A percentile compares a stretch with the other conserved stretches of the same genome.
phyloP scores from a whole-genome alignment of 352 stramenopile genomes.

The Pythium monospermum region DNA sequence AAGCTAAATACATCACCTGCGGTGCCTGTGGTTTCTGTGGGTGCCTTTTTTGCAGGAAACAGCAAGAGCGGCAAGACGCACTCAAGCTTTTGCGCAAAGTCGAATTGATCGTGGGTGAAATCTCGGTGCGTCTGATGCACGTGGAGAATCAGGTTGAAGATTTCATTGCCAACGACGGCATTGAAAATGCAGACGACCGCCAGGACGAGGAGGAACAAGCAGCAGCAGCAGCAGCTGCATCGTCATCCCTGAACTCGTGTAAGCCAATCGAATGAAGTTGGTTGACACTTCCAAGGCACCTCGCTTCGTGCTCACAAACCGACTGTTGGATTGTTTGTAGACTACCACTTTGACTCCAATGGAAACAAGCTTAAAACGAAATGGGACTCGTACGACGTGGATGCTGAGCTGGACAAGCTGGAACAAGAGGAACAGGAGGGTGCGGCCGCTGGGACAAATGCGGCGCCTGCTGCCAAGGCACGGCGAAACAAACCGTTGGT shows the following conservation, averaged over 20 bases:
- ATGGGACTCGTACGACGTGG: constrained; percentile 78
- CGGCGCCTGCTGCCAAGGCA: constrained; percentile 5
- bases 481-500: constrained; percentile 5
- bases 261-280: constrained; percentile 7
- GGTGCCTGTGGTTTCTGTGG: no score
- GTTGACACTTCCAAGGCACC: neutral
- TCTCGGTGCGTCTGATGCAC: constrained; percentile 58
- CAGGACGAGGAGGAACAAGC: constrained; percentile 16
- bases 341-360: constrained; percentile 83
- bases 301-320: neutral
- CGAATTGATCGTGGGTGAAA: constrained; percentile 61
- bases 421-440: constrained; percentile 40
- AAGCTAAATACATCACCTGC: no score
- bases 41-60: constrained; percentile 29
- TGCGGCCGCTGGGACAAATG: neutral
- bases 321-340: constrained; percentile 19
- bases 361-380: constrained; percentile 87
- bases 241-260: constrained; percentile 71
- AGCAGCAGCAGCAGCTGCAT: constrained; percentile 14
- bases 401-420: constrained; percentile 65
- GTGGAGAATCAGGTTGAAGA: constrained; percentile 66
- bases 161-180: constrained; percentile 39
- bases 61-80: constrained; percentile 34
- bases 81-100: constrained; percentile 71
- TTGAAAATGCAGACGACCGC: neutral